These are phyloP conservation scores for Xerocomus minutiporus DNA, from an alignment of 1,284 basidiomycete genomes.

Conservation along the genomic window DNA sequence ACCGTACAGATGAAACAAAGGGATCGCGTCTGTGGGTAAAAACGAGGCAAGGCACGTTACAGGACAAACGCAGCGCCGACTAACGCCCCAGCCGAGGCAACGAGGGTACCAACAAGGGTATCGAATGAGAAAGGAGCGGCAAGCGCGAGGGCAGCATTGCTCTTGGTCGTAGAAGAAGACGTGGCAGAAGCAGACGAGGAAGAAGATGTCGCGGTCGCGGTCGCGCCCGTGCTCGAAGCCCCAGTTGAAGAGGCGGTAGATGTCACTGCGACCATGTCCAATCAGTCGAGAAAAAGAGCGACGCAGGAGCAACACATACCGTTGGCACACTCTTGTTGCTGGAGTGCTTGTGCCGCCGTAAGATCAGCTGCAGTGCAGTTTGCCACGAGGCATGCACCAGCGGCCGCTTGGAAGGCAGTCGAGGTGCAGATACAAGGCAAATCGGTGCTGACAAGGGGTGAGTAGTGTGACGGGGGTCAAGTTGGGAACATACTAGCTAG, in stretches of 20 bases:
- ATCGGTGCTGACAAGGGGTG: constrained; percentile 17
- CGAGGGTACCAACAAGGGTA: constrained; percentile 20
- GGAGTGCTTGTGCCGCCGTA: constrained; percentile 4
- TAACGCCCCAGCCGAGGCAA: constrained; percentile 26
- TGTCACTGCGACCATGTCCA: not conserved
- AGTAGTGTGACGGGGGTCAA: not conserved
- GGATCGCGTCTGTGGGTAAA: not conserved
- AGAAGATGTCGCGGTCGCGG: not conserved
- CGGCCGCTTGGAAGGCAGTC: constrained; percentile 20
- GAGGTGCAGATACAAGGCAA: constrained; percentile 21
- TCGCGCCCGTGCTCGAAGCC: not conserved
- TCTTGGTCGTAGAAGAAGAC: constrained; percentile 1
- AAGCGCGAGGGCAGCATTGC: constrained; percentile 20
- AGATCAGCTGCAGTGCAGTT: constrained; percentile 17
- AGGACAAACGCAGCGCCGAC: constrained; percentile 26
- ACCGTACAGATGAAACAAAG: not conserved
- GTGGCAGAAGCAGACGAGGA: not conserved
- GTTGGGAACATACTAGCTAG: constrained; percentile 14
- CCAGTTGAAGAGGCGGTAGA: not conserved
- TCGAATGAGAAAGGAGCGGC: constrained; percentile 16
- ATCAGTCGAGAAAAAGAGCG: not conserved
- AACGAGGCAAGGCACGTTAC: constrained; percentile 7
- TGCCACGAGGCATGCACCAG: constrained; percentile 9
- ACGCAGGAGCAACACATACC: constrained; percentile 9
- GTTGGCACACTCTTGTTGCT: constrained; percentile 9